Evolutionary conservation across 345 rosid species (phyloP), one percentile per base, ranked within the genome.

Genomic region (Ailanthus altissimus): DNA sequence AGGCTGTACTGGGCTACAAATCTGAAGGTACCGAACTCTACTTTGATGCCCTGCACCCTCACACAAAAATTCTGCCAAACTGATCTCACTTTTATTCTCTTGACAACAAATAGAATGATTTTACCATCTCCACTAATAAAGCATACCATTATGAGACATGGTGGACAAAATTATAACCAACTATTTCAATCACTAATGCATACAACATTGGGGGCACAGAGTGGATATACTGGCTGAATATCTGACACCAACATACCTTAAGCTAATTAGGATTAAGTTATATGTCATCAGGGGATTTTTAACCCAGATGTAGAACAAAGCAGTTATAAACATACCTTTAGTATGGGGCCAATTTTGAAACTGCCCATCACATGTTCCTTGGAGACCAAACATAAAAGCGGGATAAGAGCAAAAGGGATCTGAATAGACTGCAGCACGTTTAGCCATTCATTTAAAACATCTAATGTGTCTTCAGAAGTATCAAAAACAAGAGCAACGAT

Each of bases 401-500:
- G 98, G 49, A 95, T 89, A 51, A 95, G 89, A 1, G 98, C 98
- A 63, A 95, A 95, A 11, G 98, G 99, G 60, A 93, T 94, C 86
- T 93, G 97, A 77, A 94, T 64, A 9, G 97, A 90, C 72, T 91
- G 97, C 21, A 95, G 94, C 58, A 95, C 93, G 46, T 95, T 95
- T 61, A 94, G 88, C 98, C 98, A 91, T 74, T 91, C 98, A 42
- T 94, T 94, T 32, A 93, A 85, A 26, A 86, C 84, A 81, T 94
- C 98, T 15, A 93, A 81, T 1, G 89, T 80, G 56, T 88, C 90
- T 32, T 91, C 98, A 12, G 89, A 86, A 16, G 87, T 83, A 81
- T 94, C 97, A 57, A 93, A 94, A 73, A 81, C 80, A 68, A 94
- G 87, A 38, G 98, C 98, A 75, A 90, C 94, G 13, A 88, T 86